Conservation (phyloP, 2,329 filamentous ascomycete genomes). For the Diaporthe sp. region DNA sequence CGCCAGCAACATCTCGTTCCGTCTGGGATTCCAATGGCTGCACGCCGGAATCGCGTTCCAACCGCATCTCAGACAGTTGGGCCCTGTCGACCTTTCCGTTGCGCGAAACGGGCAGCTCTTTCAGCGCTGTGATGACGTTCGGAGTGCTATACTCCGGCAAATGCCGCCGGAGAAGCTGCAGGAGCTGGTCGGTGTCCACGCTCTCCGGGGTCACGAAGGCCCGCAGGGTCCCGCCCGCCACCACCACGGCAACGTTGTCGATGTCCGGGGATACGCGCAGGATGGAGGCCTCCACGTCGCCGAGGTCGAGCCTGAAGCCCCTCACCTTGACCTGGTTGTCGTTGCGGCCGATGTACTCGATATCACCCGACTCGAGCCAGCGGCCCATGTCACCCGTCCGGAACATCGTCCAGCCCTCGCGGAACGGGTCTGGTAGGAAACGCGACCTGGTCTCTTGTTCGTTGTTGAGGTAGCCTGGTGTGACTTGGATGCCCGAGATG, state of each 20-base stretch:
- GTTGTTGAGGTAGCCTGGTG: constrained; percentile 21
- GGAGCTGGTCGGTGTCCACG: background rate
- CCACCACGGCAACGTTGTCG: background rate
- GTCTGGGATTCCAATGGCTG: background rate
- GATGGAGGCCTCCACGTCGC: constrained; percentile 9
- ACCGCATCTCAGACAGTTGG: background rate
- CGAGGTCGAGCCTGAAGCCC: constrained; percentile 6
- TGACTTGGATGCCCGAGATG: constrained; percentile 1
- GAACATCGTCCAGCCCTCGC: background rate
- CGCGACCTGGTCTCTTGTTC: background rate
- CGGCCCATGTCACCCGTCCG: constrained; percentile 12
- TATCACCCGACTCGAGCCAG: constrained; percentile 13
- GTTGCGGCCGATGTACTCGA: constrained; percentile 16
- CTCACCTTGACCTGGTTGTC: constrained; percentile 20
- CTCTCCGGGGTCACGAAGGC: constrained; percentile 1
- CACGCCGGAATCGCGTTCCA: background rate
- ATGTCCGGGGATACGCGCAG: background rate
- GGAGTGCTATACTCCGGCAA: constrained; percentile 5
- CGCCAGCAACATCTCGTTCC: background rate
- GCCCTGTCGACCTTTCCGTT: constrained; percentile 17
- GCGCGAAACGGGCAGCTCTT: background rate
- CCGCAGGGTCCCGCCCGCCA: background rate
- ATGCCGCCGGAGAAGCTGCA: background rate
- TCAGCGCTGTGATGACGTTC: background rate
- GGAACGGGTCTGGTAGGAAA: background rate